A percentile compares a stretch with the other conserved stretches of the same genome.
Conservation (phyloP, 106 monocot species). For the Dendrobium officinale region DNA sequence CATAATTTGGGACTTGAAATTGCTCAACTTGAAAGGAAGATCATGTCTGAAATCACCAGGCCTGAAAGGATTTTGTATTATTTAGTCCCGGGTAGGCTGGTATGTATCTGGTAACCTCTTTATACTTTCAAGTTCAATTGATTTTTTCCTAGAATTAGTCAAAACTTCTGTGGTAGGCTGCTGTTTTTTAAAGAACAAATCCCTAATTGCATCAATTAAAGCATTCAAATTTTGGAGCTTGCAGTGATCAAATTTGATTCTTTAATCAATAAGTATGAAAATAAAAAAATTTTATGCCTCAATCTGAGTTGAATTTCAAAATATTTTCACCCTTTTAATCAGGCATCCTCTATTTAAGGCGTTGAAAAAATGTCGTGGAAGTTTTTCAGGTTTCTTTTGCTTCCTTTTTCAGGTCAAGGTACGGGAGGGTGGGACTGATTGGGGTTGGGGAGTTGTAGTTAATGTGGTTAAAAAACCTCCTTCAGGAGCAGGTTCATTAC, state of each 20-base stretch:
- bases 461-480: conserved; percentile 88
- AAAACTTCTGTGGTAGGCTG: neutral
- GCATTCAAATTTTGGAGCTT: neutral
- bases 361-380: neutral
- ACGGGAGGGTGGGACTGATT: conserved; percentile 85
- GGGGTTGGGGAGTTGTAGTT: conserved; percentile 99
- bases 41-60: conserved; percentile 91
- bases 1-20: conserved; percentile 78
- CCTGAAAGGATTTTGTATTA: conserved; percentile 81
- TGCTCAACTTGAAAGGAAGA: conserved; percentile 79
- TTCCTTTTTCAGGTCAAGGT: conserved; percentile 67
- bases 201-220: neutral
- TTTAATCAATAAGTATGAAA: neutral
- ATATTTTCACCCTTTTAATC: neutral
- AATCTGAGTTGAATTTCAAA: too few species aligned
- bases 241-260: neutral
- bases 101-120: conserved; percentile 26
- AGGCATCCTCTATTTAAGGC: neutral
- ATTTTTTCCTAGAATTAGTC: neutral
- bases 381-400: neutral
- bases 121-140: neutral
- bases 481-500: conserved; percentile 31
- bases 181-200: neutral
- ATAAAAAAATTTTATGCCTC: neutral
- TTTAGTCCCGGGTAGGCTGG: conserved; percentile 87